These are phyloP conservation scores for Irpex rosettiformis DNA, from an alignment of 1,284 basidiomycete genomes.

Conservation along the genomic window DNA sequence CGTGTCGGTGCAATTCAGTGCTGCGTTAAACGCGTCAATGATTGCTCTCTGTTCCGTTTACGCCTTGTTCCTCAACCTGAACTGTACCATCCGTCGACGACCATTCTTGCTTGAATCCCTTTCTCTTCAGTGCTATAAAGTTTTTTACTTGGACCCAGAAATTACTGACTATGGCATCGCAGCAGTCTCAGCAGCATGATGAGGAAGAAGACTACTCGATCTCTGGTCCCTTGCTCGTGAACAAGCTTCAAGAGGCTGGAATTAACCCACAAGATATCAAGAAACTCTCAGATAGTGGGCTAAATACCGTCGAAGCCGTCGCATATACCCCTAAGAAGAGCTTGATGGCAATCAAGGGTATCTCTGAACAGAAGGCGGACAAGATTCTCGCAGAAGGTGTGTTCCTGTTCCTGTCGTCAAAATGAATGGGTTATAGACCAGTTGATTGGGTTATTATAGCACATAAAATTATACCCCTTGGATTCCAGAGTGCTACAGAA, in stretches of 20 bases:
- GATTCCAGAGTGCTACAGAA: constrained; percentile 98
- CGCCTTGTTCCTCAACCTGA: background rate
- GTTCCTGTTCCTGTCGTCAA: constrained; percentile 7
- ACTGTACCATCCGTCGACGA: background rate
- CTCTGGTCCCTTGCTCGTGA: constrained; percentile 78
- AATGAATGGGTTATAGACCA: background rate
- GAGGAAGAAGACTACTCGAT: constrained; percentile 55
- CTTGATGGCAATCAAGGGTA: constrained; percentile 91
- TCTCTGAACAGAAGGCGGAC: constrained; percentile 97
- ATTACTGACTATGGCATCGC: constrained; percentile 32
- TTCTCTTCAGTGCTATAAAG: constrained; percentile 2
- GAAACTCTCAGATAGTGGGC: constrained; percentile 92
- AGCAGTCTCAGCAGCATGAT: constrained; percentile 52
- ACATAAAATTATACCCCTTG: constrained; percentile 94
- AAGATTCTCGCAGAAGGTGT: constrained; percentile 92
- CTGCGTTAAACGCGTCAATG: constrained; percentile 9
- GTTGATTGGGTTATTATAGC: constrained; percentile 45
- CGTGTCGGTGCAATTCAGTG: background rate
- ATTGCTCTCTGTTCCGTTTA: background rate
- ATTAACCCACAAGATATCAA: constrained; percentile 92
- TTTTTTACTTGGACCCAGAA: background rate
- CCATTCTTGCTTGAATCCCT: background rate
- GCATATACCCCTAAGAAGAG: constrained; percentile 98
- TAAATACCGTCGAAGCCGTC: constrained; percentile 93
- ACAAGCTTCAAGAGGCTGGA: constrained; percentile 87